Evolutionary conservation across 2,329 filamentous ascomycete genomes (phyloP).

Genomic region (Colletotrichum gigasporum): DNA sequence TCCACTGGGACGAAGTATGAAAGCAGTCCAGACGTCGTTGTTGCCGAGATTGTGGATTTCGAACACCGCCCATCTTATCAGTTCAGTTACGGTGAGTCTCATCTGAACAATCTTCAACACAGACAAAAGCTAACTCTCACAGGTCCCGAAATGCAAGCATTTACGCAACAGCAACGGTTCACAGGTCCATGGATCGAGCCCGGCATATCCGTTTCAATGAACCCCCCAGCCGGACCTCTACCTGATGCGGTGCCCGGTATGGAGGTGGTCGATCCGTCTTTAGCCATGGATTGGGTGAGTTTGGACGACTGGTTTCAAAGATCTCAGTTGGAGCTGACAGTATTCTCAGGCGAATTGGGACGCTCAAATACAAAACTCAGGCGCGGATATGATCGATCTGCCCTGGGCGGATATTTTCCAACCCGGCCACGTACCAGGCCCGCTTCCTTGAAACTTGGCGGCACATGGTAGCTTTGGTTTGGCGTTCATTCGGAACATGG

Average conservation of each 20-base stretch:
- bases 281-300: slow-evolving; percentile 30
- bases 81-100: slow-evolving; percentile 12
- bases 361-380: slow-evolving; percentile 37
- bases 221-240: too few relatives aligned
- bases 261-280: not conserved
- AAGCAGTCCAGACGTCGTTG: slow-evolving; percentile 34
- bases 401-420: slow-evolving; percentile 38
- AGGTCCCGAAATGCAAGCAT: not conserved
- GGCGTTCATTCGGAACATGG: too few relatives aligned
- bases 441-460: too few relatives aligned
- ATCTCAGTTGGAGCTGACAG: not conserved
- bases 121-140: not conserved
- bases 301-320: not conserved
- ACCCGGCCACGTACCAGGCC: not conserved
- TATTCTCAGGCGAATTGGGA: slow-evolving; percentile 36
- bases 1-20: slow-evolving; percentile 37
- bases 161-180: not conserved
- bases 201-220: not conserved
- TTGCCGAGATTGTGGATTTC: not conserved
- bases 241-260: too few relatives aligned
- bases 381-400: slow-evolving; percentile 37
- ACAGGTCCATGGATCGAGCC: not conserved
- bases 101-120: not conserved
- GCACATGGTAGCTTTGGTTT: too few relatives aligned
- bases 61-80: slow-evolving; percentile 26